Conservation (phyloP, 768 basidiomycete species). For the Clitopilus hobsonii region DNA sequence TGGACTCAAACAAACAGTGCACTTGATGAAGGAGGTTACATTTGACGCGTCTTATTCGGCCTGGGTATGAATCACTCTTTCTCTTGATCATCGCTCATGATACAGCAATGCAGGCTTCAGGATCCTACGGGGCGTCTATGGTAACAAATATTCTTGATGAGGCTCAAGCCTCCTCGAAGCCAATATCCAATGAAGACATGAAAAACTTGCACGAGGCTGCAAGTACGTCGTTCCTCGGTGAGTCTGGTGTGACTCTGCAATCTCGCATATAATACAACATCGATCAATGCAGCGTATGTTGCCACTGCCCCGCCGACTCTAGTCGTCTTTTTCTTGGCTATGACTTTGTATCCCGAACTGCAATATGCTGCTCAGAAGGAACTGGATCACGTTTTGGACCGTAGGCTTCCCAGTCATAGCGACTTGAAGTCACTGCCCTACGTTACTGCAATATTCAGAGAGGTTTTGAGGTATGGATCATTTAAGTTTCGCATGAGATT, state of each 20-base stretch:
- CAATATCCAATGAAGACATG: too few relatives aligned
- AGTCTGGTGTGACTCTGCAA: neutral
- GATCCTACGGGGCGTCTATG: too few relatives aligned
- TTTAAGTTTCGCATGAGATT: too few relatives aligned
- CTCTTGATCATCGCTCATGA: too few relatives aligned
- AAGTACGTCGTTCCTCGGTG: neutral
- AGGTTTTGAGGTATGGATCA: slow-evolving; percentile 1
- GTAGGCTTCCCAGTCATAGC: neutral
- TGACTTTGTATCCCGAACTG: slow-evolving; percentile 2
- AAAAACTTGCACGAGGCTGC: too few relatives aligned
- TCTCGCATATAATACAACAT: neutral
- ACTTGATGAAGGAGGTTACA: neutral
- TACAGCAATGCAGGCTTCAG: too few relatives aligned
- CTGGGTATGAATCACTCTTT: too few relatives aligned
- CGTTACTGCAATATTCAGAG: neutral
- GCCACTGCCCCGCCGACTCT: neutral
- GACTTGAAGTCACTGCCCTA: neutral
- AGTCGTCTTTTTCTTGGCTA: neutral
- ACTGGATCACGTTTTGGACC: neutral
- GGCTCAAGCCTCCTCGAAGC: too few relatives aligned
- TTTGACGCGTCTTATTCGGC: too few relatives aligned
- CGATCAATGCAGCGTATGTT: neutral
- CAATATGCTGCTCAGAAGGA: neutral
- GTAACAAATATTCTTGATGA: too few relatives aligned
- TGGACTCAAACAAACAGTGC: neutral